Conservation (phyloP, 371 early-diverging fungal species). For the Catenaria anguillulae region DNA sequence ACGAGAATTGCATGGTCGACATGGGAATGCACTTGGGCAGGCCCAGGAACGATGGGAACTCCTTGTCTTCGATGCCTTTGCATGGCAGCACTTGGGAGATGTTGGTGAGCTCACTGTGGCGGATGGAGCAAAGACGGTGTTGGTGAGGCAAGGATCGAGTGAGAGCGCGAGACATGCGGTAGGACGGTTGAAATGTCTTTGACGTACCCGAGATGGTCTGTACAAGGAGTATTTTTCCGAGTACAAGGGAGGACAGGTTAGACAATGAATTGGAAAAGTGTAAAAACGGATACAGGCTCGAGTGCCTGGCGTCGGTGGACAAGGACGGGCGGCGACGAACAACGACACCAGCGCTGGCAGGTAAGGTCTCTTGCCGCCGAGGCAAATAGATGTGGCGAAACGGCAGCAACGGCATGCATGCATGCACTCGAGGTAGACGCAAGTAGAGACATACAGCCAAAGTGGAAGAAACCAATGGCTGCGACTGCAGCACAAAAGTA, state of each 20-base stretch:
- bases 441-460: background rate
- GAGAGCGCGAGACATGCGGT: too few species aligned
- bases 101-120: slow-evolving; percentile 2
- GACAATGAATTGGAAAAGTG: too few species aligned
- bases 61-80: background rate
- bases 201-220: background rate
- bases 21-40: background rate
- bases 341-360: background rate
- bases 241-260: too few species aligned
- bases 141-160: too few species aligned
- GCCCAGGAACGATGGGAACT: background rate
- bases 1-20: background rate
- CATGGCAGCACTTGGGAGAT: background rate
- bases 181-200: background rate
- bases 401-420: too few species aligned
- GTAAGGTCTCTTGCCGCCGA: too few species aligned
- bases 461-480: background rate
- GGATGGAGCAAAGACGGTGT: too few species aligned
- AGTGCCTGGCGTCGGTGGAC: background rate
- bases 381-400: too few species aligned
- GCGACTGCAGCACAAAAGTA: background rate
- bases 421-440: too few species aligned
- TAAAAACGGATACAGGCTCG: background rate
- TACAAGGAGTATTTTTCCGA: background rate
- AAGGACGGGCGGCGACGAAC: background rate